Conservation (phyloP, 768 basidiomycete genomes). For the Boletus subparvulus region DNA sequence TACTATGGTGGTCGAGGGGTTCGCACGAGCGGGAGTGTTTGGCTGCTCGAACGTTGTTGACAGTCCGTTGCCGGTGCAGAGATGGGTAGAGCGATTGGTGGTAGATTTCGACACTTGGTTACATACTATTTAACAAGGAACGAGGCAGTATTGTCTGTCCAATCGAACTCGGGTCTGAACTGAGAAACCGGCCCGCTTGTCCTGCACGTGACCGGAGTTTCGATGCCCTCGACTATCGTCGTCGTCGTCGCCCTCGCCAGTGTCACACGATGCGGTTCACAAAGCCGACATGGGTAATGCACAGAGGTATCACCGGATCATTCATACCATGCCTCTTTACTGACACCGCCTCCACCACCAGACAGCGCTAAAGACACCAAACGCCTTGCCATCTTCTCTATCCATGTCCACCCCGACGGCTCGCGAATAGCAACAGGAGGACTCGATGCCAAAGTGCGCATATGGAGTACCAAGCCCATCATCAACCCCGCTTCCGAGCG, state of each 20-base stretch:
- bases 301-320: conserved; percentile 49
- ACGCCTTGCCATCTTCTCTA: conserved; percentile 83
- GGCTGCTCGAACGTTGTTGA: no score
- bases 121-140: no score
- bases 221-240: neutral
- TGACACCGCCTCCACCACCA: conserved; percentile 9
- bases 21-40: no score
- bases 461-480: conserved; percentile 97
- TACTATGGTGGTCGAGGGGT: no score
- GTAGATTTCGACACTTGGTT: no score
- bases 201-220: neutral
- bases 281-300: conserved; percentile 85
- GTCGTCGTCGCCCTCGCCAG: neutral
- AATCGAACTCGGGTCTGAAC: no score
- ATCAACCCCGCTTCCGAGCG: conserved; percentile 68
- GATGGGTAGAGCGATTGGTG: no score
- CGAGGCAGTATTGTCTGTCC: no score
- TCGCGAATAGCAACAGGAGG: conserved; percentile 97
- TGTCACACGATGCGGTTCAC: conserved; percentile 71
- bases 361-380: conserved; percentile 55
- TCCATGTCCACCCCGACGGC: conserved; percentile 94
- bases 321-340: neutral
- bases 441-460: conserved; percentile 91
- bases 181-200: neutral
- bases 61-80: no score